A percentile compares a stretch with the other conserved stretches of the same genome.
These are phyloP conservation scores for Meredithiella fracta DNA, from an alignment of 2,329 filamentous ascomycete genomes.

Conservation along the genomic window DNA sequence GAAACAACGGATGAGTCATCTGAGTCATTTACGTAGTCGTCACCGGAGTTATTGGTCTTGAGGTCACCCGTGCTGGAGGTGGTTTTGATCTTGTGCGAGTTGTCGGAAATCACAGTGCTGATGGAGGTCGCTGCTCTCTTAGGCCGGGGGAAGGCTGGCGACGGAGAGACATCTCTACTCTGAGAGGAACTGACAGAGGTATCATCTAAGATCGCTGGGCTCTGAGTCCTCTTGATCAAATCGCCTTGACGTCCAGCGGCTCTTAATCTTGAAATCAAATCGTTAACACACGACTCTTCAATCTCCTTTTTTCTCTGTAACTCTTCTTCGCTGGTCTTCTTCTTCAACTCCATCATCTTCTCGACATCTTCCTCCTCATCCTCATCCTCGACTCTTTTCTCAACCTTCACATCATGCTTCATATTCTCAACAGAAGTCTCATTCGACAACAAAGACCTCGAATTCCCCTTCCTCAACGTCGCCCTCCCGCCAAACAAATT, in stretches of 20 bases:
- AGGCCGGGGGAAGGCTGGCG: constrained; percentile 1
- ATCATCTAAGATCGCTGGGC: constrained; percentile 5
- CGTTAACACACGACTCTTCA: constrained; percentile 10
- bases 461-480: neutral
- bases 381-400: neutral
- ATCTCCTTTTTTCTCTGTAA: constrained; percentile 15
- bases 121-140: neutral
- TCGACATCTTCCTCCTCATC: constrained; percentile 2
- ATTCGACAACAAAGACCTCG: constrained; percentile 3
- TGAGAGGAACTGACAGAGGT: neutral
- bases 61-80: constrained; percentile 8
- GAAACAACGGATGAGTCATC: neutral
- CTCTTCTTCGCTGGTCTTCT: constrained; percentile 15
- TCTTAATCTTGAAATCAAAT: constrained; percentile 11
- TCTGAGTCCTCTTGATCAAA: constrained; percentile 9
- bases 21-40: neutral
- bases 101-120: neutral
- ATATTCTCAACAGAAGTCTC: neutral
- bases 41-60: neutral
- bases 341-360: constrained; percentile 6
- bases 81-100: constrained; percentile 1
- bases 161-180: constrained; percentile 9
- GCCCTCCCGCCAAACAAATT: constrained; percentile 21
- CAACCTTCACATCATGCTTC: neutral
- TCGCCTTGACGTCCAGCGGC: constrained; percentile 6